Evolutionary conservation across 208 protist genomes (phyloP).

Genomic region (Cochliopodium minus): DNA sequence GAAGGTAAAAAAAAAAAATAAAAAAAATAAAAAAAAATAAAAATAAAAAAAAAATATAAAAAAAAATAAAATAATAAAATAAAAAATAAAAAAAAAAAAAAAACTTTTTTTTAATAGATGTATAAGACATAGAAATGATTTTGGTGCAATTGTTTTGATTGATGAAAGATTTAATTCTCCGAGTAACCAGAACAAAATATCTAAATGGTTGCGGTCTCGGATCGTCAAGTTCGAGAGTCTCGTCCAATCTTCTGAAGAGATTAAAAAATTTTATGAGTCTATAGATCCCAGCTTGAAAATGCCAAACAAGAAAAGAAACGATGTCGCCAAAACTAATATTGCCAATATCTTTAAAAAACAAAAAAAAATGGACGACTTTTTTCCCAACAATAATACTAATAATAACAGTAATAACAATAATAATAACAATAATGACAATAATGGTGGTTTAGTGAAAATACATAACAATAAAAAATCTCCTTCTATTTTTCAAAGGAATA

Average conservation of each 20-base stretch:
- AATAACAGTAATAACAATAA: background rate
- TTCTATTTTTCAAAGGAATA: no score
- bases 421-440: background rate
- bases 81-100: conserved; percentile 8
- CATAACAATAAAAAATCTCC: no score
- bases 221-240: background rate
- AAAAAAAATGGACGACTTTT: background rate
- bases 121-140: conserved; percentile 86
- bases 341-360: background rate
- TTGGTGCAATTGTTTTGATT: conserved; percentile 71
- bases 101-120: no score
- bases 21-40: background rate
- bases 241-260: background rate
- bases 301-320: background rate
- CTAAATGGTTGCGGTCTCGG: background rate
- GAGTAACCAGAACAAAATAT: background rate
- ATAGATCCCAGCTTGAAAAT: background rate
- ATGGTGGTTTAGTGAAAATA: background rate
- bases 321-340: no score
- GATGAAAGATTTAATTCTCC: conserved; percentile 60
- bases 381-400: background rate
- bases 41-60: conserved; percentile 3
- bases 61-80: background rate
- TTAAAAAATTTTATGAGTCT: background rate
- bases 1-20: no score